phyloP scores from a whole-genome alignment of 345 rosid genomes.

The Gossypium rotundifolium region DNA sequence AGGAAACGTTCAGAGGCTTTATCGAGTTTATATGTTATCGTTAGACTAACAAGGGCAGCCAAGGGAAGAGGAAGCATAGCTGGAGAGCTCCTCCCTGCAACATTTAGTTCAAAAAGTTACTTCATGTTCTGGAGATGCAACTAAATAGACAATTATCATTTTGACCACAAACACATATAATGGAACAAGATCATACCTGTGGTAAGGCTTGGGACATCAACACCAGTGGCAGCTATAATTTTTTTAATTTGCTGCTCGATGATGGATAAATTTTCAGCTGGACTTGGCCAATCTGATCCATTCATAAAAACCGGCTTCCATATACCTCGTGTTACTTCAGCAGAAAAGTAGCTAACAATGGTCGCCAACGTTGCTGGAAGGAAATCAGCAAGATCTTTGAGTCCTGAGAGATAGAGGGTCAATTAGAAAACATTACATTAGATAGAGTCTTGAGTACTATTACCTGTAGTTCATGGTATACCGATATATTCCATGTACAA shows the following conservation, averaged over 20 bases:
- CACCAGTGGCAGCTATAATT: slow-evolving; percentile 81
- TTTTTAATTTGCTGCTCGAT: slow-evolving; percentile 90
- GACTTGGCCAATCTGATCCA: slow-evolving; percentile 99
- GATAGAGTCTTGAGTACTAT: background rate
- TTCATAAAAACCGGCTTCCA: slow-evolving; percentile 96
- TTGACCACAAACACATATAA: background rate
- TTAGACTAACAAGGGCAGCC: slow-evolving; percentile 88
- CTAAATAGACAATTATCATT: slow-evolving; percentile 3
- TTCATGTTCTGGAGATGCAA: slow-evolving; percentile 46
- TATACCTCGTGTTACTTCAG: slow-evolving; percentile 91
- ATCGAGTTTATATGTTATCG: slow-evolving; percentile 86
- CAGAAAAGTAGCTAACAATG: slow-evolving; percentile 80
- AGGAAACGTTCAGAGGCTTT: slow-evolving; percentile 70
- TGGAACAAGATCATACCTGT: slow-evolving; percentile 42
- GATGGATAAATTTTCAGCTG: slow-evolving; percentile 71
- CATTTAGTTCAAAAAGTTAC: slow-evolving; percentile 47
- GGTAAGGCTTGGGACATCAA: slow-evolving; percentile 81
- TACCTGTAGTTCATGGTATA: background rate
- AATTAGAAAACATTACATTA: background rate
- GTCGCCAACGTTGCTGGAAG: slow-evolving; percentile 89
- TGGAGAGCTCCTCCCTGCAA: slow-evolving; percentile 73
- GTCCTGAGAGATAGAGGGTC: slow-evolving; percentile 42
- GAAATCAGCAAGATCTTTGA: slow-evolving; percentile 88
- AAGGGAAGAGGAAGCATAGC: slow-evolving; percentile 95
- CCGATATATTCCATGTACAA: background rate